Conservation (phyloP, 352 stramenopile species). For the Globisporangium spinosum region DNA sequence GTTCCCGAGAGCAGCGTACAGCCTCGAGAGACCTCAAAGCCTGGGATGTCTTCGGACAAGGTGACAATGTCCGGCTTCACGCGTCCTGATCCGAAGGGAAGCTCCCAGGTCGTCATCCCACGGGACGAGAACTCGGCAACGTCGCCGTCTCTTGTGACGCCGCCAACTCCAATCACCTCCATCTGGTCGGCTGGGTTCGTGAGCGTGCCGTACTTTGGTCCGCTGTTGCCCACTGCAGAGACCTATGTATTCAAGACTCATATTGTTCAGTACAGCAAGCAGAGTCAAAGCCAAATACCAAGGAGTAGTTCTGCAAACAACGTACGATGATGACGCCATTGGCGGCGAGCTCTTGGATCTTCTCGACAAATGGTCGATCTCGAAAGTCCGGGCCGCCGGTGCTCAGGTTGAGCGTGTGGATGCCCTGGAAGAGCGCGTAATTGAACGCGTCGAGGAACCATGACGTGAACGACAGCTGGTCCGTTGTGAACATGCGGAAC, state of each 20-base stretch:
- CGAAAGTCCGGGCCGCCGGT: conserved; percentile 82
- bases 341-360: conserved; percentile 75
- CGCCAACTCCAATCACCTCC: conserved; percentile 83
- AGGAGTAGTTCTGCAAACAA: conserved; percentile 3
- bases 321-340: conserved; percentile 76
- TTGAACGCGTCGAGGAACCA: conserved; percentile 92
- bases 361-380: conserved; percentile 87
- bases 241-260: conserved; percentile 29
- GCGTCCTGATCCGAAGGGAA: conserved; percentile 73
- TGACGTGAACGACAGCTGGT: conserved; percentile 85
- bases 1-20: conserved; percentile 77
- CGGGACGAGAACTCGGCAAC: conserved; percentile 79
- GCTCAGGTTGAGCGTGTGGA: conserved; percentile 86
- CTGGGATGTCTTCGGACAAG: conserved; percentile 60
- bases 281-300: not conserved
- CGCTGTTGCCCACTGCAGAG: conserved; percentile 82
- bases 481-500: conserved; percentile 85
- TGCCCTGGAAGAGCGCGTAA: conserved; percentile 70
- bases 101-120: conserved; percentile 86
- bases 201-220: conserved; percentile 78
- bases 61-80: conserved; percentile 86
- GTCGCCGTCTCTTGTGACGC: conserved; percentile 46
- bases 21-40: conserved; percentile 41
- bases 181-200: conserved; percentile 85
- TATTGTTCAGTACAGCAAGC: not conserved